Percentiles rank a stretch among this genome's conserved stretches.
Evolutionary conservation across 192 early-diverging fungal species (phyloP).

Genomic region (Podila clonocystis): DNA sequence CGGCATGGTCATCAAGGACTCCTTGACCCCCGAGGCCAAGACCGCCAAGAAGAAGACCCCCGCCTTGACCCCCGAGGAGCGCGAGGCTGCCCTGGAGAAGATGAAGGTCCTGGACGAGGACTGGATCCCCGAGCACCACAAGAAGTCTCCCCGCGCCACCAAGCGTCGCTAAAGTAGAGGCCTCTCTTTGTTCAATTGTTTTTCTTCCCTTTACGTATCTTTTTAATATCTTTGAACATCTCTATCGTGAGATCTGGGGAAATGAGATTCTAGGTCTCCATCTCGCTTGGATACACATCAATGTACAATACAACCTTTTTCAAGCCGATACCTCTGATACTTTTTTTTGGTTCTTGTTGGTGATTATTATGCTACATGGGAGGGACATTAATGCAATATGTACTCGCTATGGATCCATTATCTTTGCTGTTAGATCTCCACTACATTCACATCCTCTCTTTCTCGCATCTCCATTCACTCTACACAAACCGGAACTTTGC

Average conservation of each 20-base stretch:
- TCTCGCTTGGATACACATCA: too few species aligned
- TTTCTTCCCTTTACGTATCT: neutral
- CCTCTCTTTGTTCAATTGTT: neutral
- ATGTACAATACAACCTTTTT: too few species aligned
- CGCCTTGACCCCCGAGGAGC: constrained; percentile 47
- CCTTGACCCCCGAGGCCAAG: constrained; percentile 36
- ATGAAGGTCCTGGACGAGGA: constrained; percentile 50
- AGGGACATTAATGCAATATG: too few species aligned
- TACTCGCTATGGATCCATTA: neutral
- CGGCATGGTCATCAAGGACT: constrained; percentile 46
- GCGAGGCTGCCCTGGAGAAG: constrained; percentile 48
- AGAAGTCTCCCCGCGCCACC: constrained; percentile 47
- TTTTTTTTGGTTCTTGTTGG: too few species aligned
- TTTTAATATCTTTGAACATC: neutral
- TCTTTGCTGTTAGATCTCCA: too few species aligned
- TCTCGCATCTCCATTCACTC: neutral
- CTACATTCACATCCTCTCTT: neutral
- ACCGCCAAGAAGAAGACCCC: constrained; percentile 40
- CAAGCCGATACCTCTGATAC: too few species aligned
- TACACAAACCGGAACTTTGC: constrained; percentile 24
- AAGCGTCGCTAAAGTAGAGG: constrained; percentile 26
- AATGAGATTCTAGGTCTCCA: too few species aligned
- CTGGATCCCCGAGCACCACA: constrained; percentile 55
- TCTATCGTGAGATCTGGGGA: neutral
- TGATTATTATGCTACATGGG: too few species aligned